Conservation (phyloP, 352 stramenopile genomes). For the Globisporangium polare region DNA sequence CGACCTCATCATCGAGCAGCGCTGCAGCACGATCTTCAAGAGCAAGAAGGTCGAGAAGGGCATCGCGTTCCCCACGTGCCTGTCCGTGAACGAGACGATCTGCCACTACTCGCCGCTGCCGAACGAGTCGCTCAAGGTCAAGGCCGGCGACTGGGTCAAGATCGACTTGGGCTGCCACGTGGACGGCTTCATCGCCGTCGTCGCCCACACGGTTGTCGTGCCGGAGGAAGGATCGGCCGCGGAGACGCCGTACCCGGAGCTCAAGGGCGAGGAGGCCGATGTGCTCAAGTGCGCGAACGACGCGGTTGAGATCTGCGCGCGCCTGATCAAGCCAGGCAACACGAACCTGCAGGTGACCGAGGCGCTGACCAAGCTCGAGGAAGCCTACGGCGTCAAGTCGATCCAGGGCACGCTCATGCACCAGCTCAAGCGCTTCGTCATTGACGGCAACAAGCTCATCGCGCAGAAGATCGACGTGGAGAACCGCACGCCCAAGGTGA, state of each 20-base stretch:
- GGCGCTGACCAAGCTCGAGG: constrained; percentile 93
- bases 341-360: constrained; percentile 96
- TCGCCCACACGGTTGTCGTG: constrained; percentile 97
- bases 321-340: constrained; percentile 97
- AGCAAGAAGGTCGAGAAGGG: constrained; percentile 97
- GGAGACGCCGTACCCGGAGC: constrained; percentile 49
- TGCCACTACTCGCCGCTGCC: constrained; percentile 97
- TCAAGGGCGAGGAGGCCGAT: constrained; percentile 86
- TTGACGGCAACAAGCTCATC: constrained; percentile 98
- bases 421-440: constrained; percentile 98
- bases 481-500: constrained; percentile 77
- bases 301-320: constrained; percentile 94
- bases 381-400: constrained; percentile 95
- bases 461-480: constrained; percentile 91
- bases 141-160: constrained; percentile 88
- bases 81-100: constrained; percentile 98
- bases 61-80: constrained; percentile 98
- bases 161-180: constrained; percentile 99
- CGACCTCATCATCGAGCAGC: constrained; percentile 80
- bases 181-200: constrained; percentile 98
- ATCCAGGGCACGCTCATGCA: constrained; percentile 98
- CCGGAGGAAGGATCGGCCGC: constrained; percentile 63
- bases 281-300: constrained; percentile 97
- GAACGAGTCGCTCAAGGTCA: constrained; percentile 73
- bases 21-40: constrained; percentile 94